phyloP scores from a whole-genome alignment of 2,329 filamentous ascomycete genomes.

The Xylaria sp. region DNA sequence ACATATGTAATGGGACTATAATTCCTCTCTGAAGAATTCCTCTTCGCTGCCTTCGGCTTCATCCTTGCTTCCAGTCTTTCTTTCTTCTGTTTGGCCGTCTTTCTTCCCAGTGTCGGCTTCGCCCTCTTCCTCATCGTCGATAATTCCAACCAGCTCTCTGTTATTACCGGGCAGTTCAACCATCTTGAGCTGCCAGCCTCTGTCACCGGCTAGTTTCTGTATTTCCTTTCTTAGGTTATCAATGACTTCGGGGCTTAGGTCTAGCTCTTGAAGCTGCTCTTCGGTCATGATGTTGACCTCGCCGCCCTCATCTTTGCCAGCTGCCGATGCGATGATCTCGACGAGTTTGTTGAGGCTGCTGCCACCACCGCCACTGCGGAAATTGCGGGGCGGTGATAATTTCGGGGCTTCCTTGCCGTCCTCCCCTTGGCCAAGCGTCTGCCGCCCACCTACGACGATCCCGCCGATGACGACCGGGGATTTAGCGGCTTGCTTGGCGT shows the following conservation, averaged over 20 bases:
- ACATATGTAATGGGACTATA: conserved; percentile 46
- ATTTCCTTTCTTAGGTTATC: conserved; percentile 72
- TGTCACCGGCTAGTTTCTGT: conserved; percentile 69
- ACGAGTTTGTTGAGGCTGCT: conserved; percentile 41
- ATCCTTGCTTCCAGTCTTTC: neutral
- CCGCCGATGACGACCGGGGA: conserved; percentile 55
- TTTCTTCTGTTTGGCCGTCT: conserved; percentile 6
- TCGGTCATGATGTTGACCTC: conserved; percentile 64
- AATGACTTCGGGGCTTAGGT: conserved; percentile 69
- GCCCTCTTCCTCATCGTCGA: conserved; percentile 61
- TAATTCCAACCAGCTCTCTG: conserved; percentile 71
- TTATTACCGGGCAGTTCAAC: conserved; percentile 69
- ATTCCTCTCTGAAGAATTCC: conserved; percentile 58
- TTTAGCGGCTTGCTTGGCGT: conserved; percentile 34
- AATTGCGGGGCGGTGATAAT: conserved; percentile 52
- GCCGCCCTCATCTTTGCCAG: conserved; percentile 63
- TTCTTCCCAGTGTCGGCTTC: conserved; percentile 7
- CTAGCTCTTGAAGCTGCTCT: conserved; percentile 70
- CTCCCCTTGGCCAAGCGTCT: conserved; percentile 54
- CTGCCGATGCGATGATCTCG: conserved; percentile 53
- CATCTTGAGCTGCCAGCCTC: conserved; percentile 81
- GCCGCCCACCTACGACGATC: conserved; percentile 57
- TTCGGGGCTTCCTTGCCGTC: conserved; percentile 54
- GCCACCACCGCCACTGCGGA: conserved; percentile 38
- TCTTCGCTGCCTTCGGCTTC: conserved; percentile 52